Evolutionary conservation across 2,329 filamentous ascomycete species (phyloP).

Genomic region (Penicillium sp.): DNA sequence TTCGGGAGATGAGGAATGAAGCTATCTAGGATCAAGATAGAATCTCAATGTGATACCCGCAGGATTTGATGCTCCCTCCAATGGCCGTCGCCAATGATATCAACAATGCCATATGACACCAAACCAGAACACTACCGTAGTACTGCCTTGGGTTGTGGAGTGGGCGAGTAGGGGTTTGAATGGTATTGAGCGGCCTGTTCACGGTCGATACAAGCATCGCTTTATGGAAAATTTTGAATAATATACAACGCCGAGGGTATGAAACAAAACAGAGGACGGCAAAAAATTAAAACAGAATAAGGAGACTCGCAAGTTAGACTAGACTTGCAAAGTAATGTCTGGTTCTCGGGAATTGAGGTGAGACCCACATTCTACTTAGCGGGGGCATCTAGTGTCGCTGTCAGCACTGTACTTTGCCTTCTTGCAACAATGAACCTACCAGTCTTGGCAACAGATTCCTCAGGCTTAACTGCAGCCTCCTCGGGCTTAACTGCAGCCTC

Average conservation of each 20-base stretch:
- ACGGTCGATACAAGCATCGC: background rate
- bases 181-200: background rate
- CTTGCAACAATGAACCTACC: background rate
- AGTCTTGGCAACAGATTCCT: background rate
- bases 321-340: slow-evolving; percentile 6
- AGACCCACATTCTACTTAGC: slow-evolving; percentile 4
- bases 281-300: background rate
- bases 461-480: background rate
- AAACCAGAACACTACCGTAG: background rate
- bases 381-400: background rate
- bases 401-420: background rate
- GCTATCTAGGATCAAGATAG: background rate
- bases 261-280: background rate
- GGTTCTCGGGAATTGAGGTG: background rate
- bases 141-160: background rate
- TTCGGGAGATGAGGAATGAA: slow-evolving; percentile 15
- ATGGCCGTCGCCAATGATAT: background rate
- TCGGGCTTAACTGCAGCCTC: background rate
- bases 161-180: background rate
- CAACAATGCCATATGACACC: background rate
- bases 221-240: background rate
- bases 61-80: background rate
- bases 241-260: slow-evolving; percentile 6
- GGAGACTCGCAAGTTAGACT: background rate
- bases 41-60: slow-evolving; percentile 8